These are phyloP conservation scores for Globisporangium paddicum DNA, from an alignment of 352 stramenopile genomes.

Conservation along the genomic window DNA sequence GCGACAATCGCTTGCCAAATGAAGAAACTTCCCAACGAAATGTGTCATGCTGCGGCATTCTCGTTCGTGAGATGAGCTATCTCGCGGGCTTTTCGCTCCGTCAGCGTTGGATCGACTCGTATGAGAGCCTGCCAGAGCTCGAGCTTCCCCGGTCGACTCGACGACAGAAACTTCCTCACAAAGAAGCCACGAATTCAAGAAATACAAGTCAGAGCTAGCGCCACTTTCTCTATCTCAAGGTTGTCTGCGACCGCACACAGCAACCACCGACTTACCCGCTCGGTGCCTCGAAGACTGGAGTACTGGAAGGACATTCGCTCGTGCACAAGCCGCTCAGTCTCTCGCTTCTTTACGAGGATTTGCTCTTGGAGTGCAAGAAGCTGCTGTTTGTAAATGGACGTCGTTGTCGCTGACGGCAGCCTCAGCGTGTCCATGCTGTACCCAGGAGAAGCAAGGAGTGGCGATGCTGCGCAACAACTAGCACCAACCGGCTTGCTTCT, in stretches of 20 bases:
- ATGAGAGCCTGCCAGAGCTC: slow-evolving; percentile 68
- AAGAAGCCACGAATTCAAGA: neutral
- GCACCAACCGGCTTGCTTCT: neutral
- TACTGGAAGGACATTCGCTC: slow-evolving; percentile 62
- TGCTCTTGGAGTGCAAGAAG: slow-evolving; percentile 52
- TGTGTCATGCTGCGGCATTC: slow-evolving; percentile 1
- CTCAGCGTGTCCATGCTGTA: slow-evolving; percentile 36
- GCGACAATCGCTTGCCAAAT: too few species aligned
- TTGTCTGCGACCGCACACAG: neutral
- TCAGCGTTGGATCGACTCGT: slow-evolving; percentile 55
- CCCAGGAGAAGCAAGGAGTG: neutral
- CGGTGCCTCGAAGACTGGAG: slow-evolving; percentile 42
- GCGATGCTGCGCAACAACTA: neutral
- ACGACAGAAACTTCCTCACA: slow-evolving; percentile 35
- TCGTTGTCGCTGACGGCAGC: slow-evolving; percentile 25
- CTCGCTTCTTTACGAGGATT: slow-evolving; percentile 60
- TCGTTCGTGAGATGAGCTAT: slow-evolving; percentile 23
- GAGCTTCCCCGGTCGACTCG: slow-evolving; percentile 40
- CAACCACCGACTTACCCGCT: slow-evolving; percentile 28
- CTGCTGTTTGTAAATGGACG: slow-evolving; percentile 69
- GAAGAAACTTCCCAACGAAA: too few species aligned
- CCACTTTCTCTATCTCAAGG: neutral
- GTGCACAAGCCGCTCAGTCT: slow-evolving; percentile 54
- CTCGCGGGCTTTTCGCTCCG: slow-evolving; percentile 45
- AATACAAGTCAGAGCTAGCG: neutral